These are phyloP conservation scores for Torulaspora microellipsoides DNA, from an alignment of 805 yeast genomes.

Conservation along the genomic window DNA sequence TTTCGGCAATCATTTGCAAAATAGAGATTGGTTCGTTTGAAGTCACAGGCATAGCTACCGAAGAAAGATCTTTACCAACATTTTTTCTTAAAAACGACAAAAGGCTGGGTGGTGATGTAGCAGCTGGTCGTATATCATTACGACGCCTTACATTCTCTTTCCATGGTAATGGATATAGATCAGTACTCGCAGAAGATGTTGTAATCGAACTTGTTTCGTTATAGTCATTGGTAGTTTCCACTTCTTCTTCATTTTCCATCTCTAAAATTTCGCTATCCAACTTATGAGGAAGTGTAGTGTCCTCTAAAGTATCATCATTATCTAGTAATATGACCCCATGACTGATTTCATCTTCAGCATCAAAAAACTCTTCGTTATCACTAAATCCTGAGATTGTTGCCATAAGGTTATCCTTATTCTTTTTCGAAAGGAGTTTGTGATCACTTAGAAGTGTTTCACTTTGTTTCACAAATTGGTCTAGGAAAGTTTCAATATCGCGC, in stretches of 20 bases:
- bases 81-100: constrained; percentile 78
- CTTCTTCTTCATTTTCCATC: constrained; percentile 6
- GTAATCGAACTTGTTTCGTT: constrained; percentile 2
- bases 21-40: constrained; percentile 88
- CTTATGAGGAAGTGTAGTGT: constrained; percentile 2
- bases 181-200: constrained; percentile 19
- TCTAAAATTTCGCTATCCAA: constrained; percentile 2
- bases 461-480: constrained; percentile 23
- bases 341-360: constrained; percentile 55
- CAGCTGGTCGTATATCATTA: constrained; percentile 52
- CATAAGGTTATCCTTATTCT: constrained; percentile 12
- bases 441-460: constrained; percentile 20
- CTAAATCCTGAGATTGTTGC: constrained; percentile 33
- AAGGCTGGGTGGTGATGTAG: constrained; percentile 74
- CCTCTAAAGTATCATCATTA: constrained; percentile 29
- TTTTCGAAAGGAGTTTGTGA: constrained; percentile 13
- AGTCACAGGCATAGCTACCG: constrained; percentile 90
- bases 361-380: constrained; percentile 53
- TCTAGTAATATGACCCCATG: constrained; percentile 55
- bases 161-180: constrained; percentile 65
- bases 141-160: constrained; percentile 47
- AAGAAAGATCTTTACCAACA: constrained; percentile 84
- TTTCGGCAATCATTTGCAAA: constrained; percentile 74
- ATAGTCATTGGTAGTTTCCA: constrained; percentile 3
- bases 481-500: constrained; percentile 22